Base-by-base conservation (phyloP, 2,329 filamentous ascomycete species). In the Fusarium sp. region DNA sequence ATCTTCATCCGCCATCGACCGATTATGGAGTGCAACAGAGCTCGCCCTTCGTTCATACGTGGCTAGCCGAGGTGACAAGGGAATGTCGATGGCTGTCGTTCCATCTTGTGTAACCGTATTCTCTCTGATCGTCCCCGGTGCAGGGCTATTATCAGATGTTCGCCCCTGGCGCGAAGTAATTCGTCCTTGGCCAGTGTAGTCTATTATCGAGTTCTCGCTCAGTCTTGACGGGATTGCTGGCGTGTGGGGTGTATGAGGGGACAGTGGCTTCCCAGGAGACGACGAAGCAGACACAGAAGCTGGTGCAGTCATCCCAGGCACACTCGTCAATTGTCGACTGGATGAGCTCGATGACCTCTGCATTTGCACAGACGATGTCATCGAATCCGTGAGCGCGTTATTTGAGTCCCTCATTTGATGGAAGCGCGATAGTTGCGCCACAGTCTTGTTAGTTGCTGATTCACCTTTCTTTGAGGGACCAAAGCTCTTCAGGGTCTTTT, bases 181-280 rank as follows among this genome's bases (percentile, higher is more conserved):
- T 24, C 81, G 74, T n/a, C 79, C 77, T 28, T 78, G 75, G 5
- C 77, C 71, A 26, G 78, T 72, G 51, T 83, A 81, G 60, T 83
- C 82, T 42, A 83, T 82, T 38, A 96, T 94, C 58, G 94, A 96
- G 79, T 97, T 95, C 72, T 96, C 94, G 79, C 94, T 97, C 28
- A 99, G 85, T n/a, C 96, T 90, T 13, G 95, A 98, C 26, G 96
- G 96, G 35, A 98, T 94, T 17, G 95, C 95, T 8, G 96, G 96
- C 1, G 95, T 97, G 79, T 98, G 95, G 3, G 95, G 94, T 1
- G 94, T 98, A 79, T 96, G 94, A 15, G 93, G 95, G 6, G 94
- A 98, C 24, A 97, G 89, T 1, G 95, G 94, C 78, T 98, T 98
- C 64, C 93, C 94, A 3, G 95, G 95, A 15, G 95, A 98, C 2